These are phyloP conservation scores for Talaromyces sp. DNA, from an alignment of 2,329 filamentous ascomycete species.

Conservation along the genomic window DNA sequence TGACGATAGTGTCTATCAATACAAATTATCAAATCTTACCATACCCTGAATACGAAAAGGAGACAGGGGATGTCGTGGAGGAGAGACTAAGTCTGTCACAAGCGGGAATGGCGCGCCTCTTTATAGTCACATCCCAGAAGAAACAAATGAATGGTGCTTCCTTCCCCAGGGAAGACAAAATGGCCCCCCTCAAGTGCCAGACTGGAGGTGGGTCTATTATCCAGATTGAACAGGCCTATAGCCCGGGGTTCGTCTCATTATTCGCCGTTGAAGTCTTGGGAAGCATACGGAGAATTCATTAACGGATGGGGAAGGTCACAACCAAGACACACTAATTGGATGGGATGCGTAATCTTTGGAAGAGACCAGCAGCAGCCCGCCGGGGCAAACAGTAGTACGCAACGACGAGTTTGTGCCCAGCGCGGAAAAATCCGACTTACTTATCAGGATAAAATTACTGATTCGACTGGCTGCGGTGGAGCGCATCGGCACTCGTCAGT, in stretches of 20 bases:
- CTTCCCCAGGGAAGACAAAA: background rate
- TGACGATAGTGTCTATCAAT: background rate
- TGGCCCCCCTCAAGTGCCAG: conserved; percentile 8
- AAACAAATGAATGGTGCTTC: background rate
- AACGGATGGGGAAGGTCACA: background rate
- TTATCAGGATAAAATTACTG: background rate
- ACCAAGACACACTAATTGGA: conserved; percentile 7
- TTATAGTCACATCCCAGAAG: background rate
- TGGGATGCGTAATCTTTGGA: conserved; percentile 1
- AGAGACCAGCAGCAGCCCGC: background rate
- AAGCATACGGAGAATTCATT: background rate
- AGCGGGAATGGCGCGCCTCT: background rate
- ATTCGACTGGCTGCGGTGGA: background rate
- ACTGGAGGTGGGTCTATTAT: conserved; percentile 4
- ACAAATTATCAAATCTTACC: background rate
- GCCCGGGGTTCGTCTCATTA: background rate
- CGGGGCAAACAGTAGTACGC: background rate
- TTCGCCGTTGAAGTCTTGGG: background rate
- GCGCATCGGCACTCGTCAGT: background rate
- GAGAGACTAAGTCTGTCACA: background rate
- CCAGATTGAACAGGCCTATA: background rate
- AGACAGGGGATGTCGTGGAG: background rate
- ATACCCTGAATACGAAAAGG: background rate
- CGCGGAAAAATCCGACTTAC: background rate
- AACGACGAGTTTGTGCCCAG: background rate